Evolutionary conservation across 805 yeast genomes (phyloP), one percentile per base, ranked within the genome.

Genomic region (Candida lessepsii): DNA sequence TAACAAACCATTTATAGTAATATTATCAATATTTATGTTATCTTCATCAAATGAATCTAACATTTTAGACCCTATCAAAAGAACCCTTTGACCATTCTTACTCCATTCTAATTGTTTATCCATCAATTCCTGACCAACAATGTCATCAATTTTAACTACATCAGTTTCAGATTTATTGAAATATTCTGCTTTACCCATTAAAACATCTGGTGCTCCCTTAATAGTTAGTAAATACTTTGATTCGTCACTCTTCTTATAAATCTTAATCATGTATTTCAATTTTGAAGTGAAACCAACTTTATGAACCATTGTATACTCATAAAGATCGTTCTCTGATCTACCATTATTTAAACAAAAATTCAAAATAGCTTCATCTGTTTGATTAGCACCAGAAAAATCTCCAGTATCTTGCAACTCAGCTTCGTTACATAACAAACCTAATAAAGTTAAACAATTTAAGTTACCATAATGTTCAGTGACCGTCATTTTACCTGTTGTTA

Each of bases 401-500:
- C 53, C 39, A 51, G 55, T 14, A 37, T 34, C 20, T 18, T 39
- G 40, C 10, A 30, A 10, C n/a, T 29, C n/a, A 34, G 69, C 58
- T 16, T 61, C 67, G 42, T 65, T 67, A 48, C 74, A 70, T 13
- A 70, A 44, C 16, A 49, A 48, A 9, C 64, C 54, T 14, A 63
- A 49, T 21, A 44, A 35, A 13, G 37, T 27, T 18, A 53, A 35
- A 16, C 30, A 45, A 11, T 41, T 36, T 16, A 35, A 36, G 19
- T 47, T 48, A 8, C 41, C 42, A 29, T 17, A 25, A 15, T 20
- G 28, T 15, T 33, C 52, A 2, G 68, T 65, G 2, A 69, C 74
- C 20, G 57, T 44, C 76, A 76, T 74, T 41, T 65, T 63, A 52
- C 76, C 76, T 47, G 73, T 64, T 19, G 83, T 77, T 35, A 77